Percentiles rank a stretch among this genome's conserved stretches.
Conservation (phyloP, 1,284 basidiomycete species). For the Cutaneotrichosporon sp. region DNA sequence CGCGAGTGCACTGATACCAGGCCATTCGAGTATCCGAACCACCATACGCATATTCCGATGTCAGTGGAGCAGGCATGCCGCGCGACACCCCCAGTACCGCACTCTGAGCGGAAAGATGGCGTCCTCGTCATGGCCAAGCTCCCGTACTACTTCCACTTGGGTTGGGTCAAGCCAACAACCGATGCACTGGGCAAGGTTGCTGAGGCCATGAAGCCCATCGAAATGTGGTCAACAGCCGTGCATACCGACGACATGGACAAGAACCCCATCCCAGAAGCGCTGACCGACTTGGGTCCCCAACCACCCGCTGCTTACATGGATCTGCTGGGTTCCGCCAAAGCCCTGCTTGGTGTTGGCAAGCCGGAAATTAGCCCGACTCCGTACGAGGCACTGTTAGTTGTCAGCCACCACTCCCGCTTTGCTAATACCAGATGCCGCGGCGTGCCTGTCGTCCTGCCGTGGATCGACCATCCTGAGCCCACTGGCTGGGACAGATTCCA, state of each 20-base stretch:
- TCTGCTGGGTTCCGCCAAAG: constrained; percentile 31
- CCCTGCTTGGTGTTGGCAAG: constrained; percentile 39
- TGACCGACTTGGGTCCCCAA: constrained; percentile 25
- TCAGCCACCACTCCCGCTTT: too few relatives aligned
- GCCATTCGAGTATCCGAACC: constrained; percentile 31
- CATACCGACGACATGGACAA: constrained; percentile 8
- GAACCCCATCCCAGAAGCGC: constrained; percentile 32
- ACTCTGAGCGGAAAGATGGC: constrained; percentile 25
- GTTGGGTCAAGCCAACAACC: not conserved
- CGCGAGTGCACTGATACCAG: constrained; percentile 17
- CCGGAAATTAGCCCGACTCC: constrained; percentile 41
- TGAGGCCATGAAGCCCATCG: constrained; percentile 10
- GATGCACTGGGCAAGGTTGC: not conserved
- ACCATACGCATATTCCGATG: constrained; percentile 36
- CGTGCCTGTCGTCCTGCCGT: constrained; percentile 43
- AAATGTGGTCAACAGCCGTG: constrained; percentile 28
- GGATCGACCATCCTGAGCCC: not conserved
- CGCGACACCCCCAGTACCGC: constrained; percentile 22
- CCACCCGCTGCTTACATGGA: constrained; percentile 27
- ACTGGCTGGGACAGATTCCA: not conserved
- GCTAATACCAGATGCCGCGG: constrained; percentile 26
- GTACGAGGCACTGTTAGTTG: constrained; percentile 15
- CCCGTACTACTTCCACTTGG: constrained; percentile 9
- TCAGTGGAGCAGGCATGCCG: constrained; percentile 40
- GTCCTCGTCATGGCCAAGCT: constrained; percentile 41